Base-by-base conservation (phyloP, 805 yeast genomes). In the Schwanniomyces pseudopolymorphus region DNA sequence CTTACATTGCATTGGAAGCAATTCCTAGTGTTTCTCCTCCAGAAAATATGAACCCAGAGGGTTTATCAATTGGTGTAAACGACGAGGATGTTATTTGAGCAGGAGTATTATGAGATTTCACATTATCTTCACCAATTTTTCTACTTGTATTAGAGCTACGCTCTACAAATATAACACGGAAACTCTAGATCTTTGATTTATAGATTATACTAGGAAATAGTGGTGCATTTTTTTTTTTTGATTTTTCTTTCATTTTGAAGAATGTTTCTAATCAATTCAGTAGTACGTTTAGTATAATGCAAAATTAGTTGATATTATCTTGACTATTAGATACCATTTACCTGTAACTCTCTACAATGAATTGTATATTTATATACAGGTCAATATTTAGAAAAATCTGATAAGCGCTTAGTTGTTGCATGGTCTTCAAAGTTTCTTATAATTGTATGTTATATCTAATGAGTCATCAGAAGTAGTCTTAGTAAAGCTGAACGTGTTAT, bases 11-110 rank as follows among this genome's bases (percentile, higher is more conserved):
- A 0, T 74, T 89, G 57, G 94, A 89, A 64, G 84, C 85, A 42
- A 65, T 87, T 22, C 89, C 91, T 16, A 79, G 86, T 49, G 72
- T 88, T 36, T 84, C 87, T 44, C 85, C 90, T 24, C 97, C 96
- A 16, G 86, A 80, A 47, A 88, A 85, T 67, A 88, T 89, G 87
- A 86, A 64, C 51, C 66, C 73, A 6, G 77, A 72, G 51, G 74
- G 75, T 1, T 55, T 70, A 16, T 49, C 68, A 31, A 61, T 70
- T 38, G 74, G 72, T 1, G 56, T 61, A 19, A 62, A 64, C 37
- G 78, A 72, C 27, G 78, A 72, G 40, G 77, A 71, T 47, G 61
- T 69, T 41, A 59, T 68, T 48, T 66, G 53, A 51, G 21, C 24
- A 24, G n/a, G n/a, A n/a, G n/a, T n/a, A n/a, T n/a, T n/a, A n/a